phyloP scores from a whole-genome alignment of 176 grass and related monocot genomes.

The Leersia perrieri region DNA sequence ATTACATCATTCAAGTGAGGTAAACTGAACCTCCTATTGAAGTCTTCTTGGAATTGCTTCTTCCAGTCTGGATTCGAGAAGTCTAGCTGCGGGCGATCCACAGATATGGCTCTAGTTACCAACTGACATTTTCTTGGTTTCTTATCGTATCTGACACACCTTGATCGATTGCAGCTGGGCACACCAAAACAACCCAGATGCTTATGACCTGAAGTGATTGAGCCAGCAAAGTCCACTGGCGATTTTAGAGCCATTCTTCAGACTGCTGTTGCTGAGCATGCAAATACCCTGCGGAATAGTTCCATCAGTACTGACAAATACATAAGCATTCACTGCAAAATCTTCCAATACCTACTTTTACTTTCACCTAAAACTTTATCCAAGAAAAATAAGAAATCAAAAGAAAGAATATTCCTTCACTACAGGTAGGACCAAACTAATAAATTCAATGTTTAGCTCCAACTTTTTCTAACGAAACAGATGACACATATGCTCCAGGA shows the following conservation, averaged over 20 bases:
- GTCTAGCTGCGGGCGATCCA: slow-evolving; percentile 45
- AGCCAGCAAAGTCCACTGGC: slow-evolving; percentile 32
- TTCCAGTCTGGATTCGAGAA: slow-evolving; percentile 77
- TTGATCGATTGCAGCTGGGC: slow-evolving; percentile 9
- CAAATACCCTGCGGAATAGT: slow-evolving; percentile 23
- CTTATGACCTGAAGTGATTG: slow-evolving; percentile 19
- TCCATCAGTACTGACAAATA: slow-evolving; percentile 18
- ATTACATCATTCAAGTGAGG: slow-evolving; percentile 85
- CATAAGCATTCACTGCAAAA: neutral
- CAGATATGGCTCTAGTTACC: slow-evolving; percentile 37
- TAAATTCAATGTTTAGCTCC: neutral
- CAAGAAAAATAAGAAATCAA: neutral
- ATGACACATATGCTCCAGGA: neutral
- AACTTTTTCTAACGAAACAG: neutral
- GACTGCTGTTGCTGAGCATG: slow-evolving; percentile 12
- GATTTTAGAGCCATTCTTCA: slow-evolving; percentile 51
- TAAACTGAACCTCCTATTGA: slow-evolving; percentile 72
- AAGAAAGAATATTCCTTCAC: neutral
- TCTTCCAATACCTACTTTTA: neutral
- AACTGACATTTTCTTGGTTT: slow-evolving; percentile 26
- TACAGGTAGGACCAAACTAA: slow-evolving; percentile 4
- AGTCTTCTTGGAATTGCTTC: slow-evolving; percentile 78
- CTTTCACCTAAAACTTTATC: neutral
- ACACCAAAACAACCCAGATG: neutral
- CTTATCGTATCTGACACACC: neutral